Base-by-base conservation (phyloP, 768 basidiomycete species). In the Boletus reticuloceps region DNA sequence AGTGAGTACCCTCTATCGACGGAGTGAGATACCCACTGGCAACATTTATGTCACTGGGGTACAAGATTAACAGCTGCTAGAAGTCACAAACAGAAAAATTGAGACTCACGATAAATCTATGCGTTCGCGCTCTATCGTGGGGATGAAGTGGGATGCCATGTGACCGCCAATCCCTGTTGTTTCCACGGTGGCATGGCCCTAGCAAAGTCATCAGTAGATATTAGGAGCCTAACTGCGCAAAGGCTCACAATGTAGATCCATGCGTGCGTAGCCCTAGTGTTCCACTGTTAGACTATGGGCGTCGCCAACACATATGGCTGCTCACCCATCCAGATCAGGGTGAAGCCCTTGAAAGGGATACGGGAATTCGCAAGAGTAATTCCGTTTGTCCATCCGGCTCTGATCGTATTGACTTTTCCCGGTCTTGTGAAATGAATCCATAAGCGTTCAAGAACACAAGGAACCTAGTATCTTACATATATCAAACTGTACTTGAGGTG, bases 151-250 rank as follows among this genome's bases (percentile, higher is more conserved):
- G 13, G 38, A 53, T 11, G 37, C 52, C 52, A 53, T 47, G 17
- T 53, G 45, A 17, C 52, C 46, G 5, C 45, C 52, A 8, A 47
- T 27, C 1, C 52, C 52, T n/a, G 52, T 47, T 10, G 52, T 53
- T 47, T 53, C 45, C 10, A 17, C 5, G 17, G 53, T 54, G 39
- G 53, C 46, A 27, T 54, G 53, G 27, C 53, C 53, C 53, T 54
- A 11, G 5, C 5, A 29, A 36, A 34, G 22, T 14, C 4, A 36
- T 47, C 16, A 42, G 17, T 36, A 13, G 7, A 29, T 13, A 34
- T 14, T 16, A 29, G 31, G 31, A 25, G 7, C 9, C 16, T n/a
- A 10, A 19, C 16, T n/a, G 29, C 13, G n/a, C n/a, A n/a, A 39
- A 34, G 19, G 31, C 31, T n/a, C 17, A 54, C 53, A 4, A 54